Percentiles rank a stretch among this genome's conserved stretches.
phyloP scores from a whole-genome alignment of 768 basidiomycete genomes.

The Phylloporus sp. region DNA sequence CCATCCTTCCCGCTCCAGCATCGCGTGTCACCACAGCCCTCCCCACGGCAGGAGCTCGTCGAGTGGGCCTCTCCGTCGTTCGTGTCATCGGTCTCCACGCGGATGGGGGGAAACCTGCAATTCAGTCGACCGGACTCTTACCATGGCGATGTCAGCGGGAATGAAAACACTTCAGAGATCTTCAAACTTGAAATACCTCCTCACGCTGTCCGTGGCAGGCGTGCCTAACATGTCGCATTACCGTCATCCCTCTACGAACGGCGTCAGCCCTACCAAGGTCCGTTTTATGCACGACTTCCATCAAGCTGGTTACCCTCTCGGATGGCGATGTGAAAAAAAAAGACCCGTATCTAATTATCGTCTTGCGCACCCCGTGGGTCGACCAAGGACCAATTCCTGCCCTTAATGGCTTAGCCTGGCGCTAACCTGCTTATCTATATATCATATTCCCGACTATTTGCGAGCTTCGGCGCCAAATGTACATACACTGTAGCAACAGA shows the following conservation, averaged over 20 bases:
- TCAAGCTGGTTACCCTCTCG: neutral
- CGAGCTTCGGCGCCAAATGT: constrained; percentile 12
- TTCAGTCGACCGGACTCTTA: constrained; percentile 20
- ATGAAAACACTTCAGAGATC: constrained; percentile 21
- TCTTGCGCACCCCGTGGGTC: constrained; percentile 8
- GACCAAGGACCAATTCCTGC: constrained; percentile 5
- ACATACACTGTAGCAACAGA: too few relatives aligned
- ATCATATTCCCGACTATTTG: constrained; percentile 19
- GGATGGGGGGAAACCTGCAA: constrained; percentile 13
- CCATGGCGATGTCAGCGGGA: constrained; percentile 28
- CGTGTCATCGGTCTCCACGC: constrained; percentile 14
- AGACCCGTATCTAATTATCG: constrained; percentile 9
- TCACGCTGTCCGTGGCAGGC: constrained; percentile 7
- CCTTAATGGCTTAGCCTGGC: constrained; percentile 14
- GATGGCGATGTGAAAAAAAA: constrained; percentile 12
- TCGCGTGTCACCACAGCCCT: constrained; percentile 29
- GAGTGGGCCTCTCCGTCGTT: constrained; percentile 22
- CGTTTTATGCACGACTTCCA: constrained; percentile 5
- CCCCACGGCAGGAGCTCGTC: constrained; percentile 23
- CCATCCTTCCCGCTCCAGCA: constrained; percentile 14
- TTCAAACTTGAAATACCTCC: constrained; percentile 7
- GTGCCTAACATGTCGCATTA: constrained; percentile 1
- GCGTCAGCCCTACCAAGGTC: constrained; percentile 9
- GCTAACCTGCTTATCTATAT: constrained; percentile 22
- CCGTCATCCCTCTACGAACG: constrained; percentile 2